These are phyloP conservation scores for Phytophthora meadii DNA, from an alignment of 352 stramenopile genomes.

Conservation along the genomic window DNA sequence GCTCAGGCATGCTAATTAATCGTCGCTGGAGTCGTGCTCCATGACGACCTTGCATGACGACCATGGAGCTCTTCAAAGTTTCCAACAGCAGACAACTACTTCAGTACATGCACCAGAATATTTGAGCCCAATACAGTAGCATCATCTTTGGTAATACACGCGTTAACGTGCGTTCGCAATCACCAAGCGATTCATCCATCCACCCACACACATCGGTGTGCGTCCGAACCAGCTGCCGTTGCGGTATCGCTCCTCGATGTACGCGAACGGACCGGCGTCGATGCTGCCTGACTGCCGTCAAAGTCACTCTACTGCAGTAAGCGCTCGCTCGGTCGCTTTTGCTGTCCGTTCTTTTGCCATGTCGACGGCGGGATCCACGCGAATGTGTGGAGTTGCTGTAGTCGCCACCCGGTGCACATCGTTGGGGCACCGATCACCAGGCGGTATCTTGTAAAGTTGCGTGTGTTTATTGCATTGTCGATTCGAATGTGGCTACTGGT, in stretches of 20 bases:
- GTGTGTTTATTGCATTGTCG: not conserved
- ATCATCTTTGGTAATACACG: not conserved
- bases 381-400: slow-evolving; percentile 18
- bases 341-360: not conserved
- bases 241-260: not conserved
- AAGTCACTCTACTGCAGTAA: no score
- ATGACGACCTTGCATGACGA: no score
- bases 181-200: not conserved
- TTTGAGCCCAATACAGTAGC: no score
- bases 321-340: no score
- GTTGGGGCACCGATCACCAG: slow-evolving; percentile 1
- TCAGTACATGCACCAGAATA: no score
- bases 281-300: no score
- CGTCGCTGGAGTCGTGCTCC: no score
- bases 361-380: slow-evolving; percentile 1
- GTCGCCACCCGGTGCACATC: slow-evolving; percentile 27
- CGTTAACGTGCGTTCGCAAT: not conserved
- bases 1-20: no score
- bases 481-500: not conserved
- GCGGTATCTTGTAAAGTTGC: slow-evolving; percentile 15
- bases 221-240: slow-evolving; percentile 1
- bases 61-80: no score
- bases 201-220: not conserved
- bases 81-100: no score
- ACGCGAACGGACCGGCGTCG: no score